These are phyloP conservation scores for Melanopsichium pennsylvanicum DNA, from an alignment of 1,284 basidiomycete species.

Conservation along the genomic window DNA sequence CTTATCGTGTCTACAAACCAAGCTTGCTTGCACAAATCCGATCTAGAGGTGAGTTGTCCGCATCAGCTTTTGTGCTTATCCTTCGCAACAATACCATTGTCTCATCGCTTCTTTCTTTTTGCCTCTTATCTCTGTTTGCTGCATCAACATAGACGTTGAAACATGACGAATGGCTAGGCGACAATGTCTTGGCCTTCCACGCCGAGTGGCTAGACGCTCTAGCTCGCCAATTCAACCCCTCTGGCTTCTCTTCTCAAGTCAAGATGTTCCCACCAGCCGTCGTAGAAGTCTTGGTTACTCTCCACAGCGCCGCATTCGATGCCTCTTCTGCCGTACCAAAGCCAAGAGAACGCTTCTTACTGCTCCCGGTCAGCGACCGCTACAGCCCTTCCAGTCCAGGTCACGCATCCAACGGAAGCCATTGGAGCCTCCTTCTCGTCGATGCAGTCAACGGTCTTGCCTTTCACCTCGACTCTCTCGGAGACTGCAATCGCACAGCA, in stretches of 20 bases:
- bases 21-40: conserved; percentile 33
- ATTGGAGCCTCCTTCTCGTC: conserved; percentile 35
- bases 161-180: conserved; percentile 38
- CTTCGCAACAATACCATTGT: no score
- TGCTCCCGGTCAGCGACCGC: conserved; percentile 40
- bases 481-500: conserved; percentile 32
- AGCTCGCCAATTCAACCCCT: not conserved
- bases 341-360: conserved; percentile 18
- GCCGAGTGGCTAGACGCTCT: conserved; percentile 42
- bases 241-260: conserved; percentile 1
- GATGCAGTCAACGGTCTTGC: conserved; percentile 8
- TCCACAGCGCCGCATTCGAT: conserved; percentile 10
- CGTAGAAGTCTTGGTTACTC: conserved; percentile 36
- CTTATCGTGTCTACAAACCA: conserved; percentile 32
- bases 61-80: not conserved
- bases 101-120: no score
- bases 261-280: conserved; percentile 40
- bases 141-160: conserved; percentile 32
- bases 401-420: conserved; percentile 16
- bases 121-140: no score
- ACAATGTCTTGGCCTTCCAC: conserved; percentile 42
- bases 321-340: conserved; percentile 17
- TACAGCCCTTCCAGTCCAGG: conserved; percentile 18
- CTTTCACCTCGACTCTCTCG: conserved; percentile 37
- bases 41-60: conserved; percentile 19